phyloP scores from a whole-genome alignment of 2,329 filamentous ascomycete genomes.

The Colletotrichum godetiae region DNA sequence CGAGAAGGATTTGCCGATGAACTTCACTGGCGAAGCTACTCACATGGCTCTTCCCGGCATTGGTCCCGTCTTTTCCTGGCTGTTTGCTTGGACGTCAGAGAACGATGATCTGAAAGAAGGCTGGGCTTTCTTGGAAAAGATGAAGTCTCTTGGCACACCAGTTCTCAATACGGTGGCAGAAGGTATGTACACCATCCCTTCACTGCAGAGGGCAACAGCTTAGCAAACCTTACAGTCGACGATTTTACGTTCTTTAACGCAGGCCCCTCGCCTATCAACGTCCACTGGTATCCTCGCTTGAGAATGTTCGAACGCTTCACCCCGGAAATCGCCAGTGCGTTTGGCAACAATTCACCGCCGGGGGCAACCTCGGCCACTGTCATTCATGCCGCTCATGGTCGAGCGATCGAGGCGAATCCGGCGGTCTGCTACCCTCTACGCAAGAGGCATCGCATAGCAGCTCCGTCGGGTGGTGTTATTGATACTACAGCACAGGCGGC shows the following conservation, averaged over 20 bases:
- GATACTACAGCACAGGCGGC: conserved; percentile 41
- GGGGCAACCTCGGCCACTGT: conserved; percentile 7
- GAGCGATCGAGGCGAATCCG: conserved; percentile 11
- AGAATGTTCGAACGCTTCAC: conserved; percentile 6
- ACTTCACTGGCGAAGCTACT: conserved; percentile 22
- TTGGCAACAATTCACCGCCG: conserved; percentile 4
- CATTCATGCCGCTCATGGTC: conserved; percentile 22
- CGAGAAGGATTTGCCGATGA: conserved; percentile 42
- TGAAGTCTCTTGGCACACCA: conserved; percentile 21
- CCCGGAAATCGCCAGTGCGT: neutral
- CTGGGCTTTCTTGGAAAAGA: conserved; percentile 18
- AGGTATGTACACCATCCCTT: neutral
- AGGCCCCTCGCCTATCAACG: neutral
- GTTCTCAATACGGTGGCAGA: conserved; percentile 17
- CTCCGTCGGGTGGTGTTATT: conserved; percentile 39
- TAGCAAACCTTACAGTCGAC: neutral
- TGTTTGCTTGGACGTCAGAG: conserved; percentile 23
- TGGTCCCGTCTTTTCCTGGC: conserved; percentile 11
- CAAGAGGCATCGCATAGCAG: conserved; percentile 44
- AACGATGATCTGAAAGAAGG: conserved; percentile 17
- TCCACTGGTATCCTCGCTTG: conserved; percentile 5
- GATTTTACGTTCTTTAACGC: conserved; percentile 22
- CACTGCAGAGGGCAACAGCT: neutral
- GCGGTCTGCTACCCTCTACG: conserved; percentile 42
- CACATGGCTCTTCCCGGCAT: conserved; percentile 21